Evolutionary conservation across 2,329 filamentous ascomycete species (phyloP), one percentile per base, ranked within the genome.

Genomic region (Calonectria ilicicola): DNA sequence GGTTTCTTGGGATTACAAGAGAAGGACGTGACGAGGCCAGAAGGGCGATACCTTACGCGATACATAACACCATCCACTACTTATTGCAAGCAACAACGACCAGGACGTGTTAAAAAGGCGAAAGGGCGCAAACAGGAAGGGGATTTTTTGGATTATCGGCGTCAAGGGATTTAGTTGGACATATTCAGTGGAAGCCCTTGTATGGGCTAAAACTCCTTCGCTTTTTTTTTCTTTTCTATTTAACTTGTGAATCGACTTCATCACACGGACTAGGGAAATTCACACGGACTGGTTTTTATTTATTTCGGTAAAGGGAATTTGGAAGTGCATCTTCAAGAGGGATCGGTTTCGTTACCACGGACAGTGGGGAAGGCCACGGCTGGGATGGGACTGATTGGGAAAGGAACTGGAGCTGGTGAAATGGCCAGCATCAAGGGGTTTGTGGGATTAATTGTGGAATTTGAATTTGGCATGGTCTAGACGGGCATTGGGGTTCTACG

Each of bases 81-180:
- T 40, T 40, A 71, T 72, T 32, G 62, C 53, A 75, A 68, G 69
- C 71, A 69, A 74, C 63, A 74, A 70, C 67, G 63, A 72, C 40
- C 32, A 26, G 69, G 74, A 58, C 51, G 62, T 75, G 76, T 63
- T 51, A 58, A 63, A 73, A 67, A 47, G 74, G 66, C 70, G 65
- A 71, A 75, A 68, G 53, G 76, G 73, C 72, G 67, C 66, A 76
- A 72, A 32, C 65, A 65, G 67, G 69, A 72, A 60, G 44, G 68
- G 67, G 65, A 71, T 68, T 60, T 58, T 70, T 62, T 73, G 72
- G 70, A 51, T 60, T 69, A 75, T 73, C 47, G 77, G 77, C 77
- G 77, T 78, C 77, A 73, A 53, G 72, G 76, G 67, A 65, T 69
- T 42, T 67, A 56, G 65, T 68, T 67, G 74, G 65, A 65, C 58